Percentiles rank a stretch among this genome's conserved stretches.
phyloP scores from a whole-genome alignment of 805 yeast genomes.

The Blastobotrys chiropterorum region DNA sequence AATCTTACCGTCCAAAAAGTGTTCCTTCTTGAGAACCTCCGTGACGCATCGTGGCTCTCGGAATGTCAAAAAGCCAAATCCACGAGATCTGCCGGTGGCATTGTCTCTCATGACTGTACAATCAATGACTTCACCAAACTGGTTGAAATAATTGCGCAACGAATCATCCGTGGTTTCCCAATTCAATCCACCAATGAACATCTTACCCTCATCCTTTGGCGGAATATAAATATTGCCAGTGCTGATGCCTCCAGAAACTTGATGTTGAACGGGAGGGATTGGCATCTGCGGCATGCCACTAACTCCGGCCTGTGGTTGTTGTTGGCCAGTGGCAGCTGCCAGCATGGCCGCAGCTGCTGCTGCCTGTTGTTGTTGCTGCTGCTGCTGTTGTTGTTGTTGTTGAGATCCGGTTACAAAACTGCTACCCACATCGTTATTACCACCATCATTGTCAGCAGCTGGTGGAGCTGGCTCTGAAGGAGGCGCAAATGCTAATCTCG shows the following conservation, averaged over 20 bases:
- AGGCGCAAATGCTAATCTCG: slow-evolving; percentile 19
- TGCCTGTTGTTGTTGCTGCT: background rate
- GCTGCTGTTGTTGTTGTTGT: slow-evolving; percentile 1
- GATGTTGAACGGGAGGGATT: background rate
- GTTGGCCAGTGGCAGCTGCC: slow-evolving; percentile 5
- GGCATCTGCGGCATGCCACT: background rate
- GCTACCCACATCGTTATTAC: background rate
- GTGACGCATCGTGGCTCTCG: slow-evolving; percentile 76
- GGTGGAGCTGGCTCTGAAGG: slow-evolving; percentile 29
- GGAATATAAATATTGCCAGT: slow-evolving; percentile 43
- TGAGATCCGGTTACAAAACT: background rate
- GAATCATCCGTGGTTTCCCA: slow-evolving; percentile 97
- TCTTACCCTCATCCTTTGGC: slow-evolving; percentile 72
- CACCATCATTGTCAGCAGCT: slow-evolving; percentile 1
- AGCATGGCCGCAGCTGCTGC: slow-evolving; percentile 5
- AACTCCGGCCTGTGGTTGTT: slow-evolving; percentile 19
- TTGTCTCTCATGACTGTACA: slow-evolving; percentile 90
- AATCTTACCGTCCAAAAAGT: slow-evolving; percentile 87
- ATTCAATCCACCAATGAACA: slow-evolving; percentile 94
- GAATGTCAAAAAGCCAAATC: slow-evolving; percentile 91
- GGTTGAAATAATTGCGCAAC: slow-evolving; percentile 70
- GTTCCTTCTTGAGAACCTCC: slow-evolving; percentile 78
- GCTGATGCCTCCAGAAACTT: slow-evolving; percentile 19
- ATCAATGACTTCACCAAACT: slow-evolving; percentile 84
- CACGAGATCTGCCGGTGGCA: slow-evolving; percentile 82